Evolutionary conservation across 768 basidiomycete genomes (phyloP), one percentile per base, ranked within the genome.

Genomic region (Podaxis rugospora): DNA sequence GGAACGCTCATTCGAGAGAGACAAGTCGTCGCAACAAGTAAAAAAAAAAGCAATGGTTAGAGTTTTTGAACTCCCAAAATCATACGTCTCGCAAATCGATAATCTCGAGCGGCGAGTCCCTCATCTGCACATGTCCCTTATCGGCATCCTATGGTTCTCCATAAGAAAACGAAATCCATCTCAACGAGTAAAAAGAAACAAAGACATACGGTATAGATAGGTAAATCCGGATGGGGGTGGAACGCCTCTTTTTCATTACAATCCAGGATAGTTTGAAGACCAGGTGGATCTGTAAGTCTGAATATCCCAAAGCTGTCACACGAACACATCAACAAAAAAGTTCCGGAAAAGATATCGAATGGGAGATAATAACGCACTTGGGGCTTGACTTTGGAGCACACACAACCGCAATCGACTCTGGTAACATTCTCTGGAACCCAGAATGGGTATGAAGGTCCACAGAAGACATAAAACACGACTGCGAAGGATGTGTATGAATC

Each of bases 381-480:
- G 93, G 93, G 18, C 79, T 85, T 1, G 84, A 87, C 51, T 82
- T 84, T 0, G 94, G 94, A 3, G 93, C 92, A 67, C 92, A 95
- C 14, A 97, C 94, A 40, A 96, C 90, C 0, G 94, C 94, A 69
- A 96, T 92, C 0, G 92, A 93, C 69, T 97, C 94, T 0, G 90
- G 90, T 3, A 97, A 81, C 88, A 93, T 94, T 37, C 84, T 72
- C 66, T 96, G 94, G 74, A 95, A 97, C 6, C 84, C 88, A 1
- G 90, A 87, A 71, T 95, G 94, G 2, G 93, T 95, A 66, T 97
- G 94, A 21, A 97, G 72, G 71, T 96, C 94, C 16, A 95, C 88
- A 6, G 93, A 95, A 5, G 93, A 95, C 90, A 96, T 93, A 76
- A 97, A 97, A 72, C 93, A 94, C 57, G 89, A 88, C 65, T 95